Evolutionary conservation across 768 basidiomycete species (phyloP).

Genomic region (Lentinula sp.): DNA sequence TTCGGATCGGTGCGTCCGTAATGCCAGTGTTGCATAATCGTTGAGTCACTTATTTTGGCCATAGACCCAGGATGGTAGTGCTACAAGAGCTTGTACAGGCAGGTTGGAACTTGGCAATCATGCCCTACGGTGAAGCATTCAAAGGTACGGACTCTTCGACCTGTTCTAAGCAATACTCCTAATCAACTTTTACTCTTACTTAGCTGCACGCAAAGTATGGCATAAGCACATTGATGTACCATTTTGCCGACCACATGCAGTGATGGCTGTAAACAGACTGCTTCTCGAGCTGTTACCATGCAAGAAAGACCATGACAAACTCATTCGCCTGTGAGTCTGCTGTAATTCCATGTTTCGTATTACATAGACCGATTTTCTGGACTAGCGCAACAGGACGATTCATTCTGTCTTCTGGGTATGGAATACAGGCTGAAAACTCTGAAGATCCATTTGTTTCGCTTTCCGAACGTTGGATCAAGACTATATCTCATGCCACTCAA

Average conservation of each 20-base stretch:
- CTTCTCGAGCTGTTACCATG: not conserved
- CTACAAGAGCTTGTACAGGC: constrained; percentile 1
- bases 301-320: not conserved
- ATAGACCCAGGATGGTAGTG: constrained; percentile 1
- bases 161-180: too few relatives aligned
- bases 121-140: not conserved
- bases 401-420: constrained; percentile 5
- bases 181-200: not conserved
- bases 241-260: constrained; percentile 1
- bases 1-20: constrained; percentile 9
- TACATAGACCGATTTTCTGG: not conserved
- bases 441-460: constrained; percentile 4
- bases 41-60: not conserved
- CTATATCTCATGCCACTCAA: not conserved
- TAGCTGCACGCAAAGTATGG: not conserved
- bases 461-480: not conserved
- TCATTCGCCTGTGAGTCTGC: constrained; percentile 1
- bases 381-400: constrained; percentile 2
- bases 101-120: not conserved
- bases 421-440: constrained; percentile 2
- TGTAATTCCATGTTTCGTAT: too few relatives aligned
- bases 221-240: constrained; percentile 3
- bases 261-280: not conserved
- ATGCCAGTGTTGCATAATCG: too few relatives aligned
- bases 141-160: not conserved